Evolutionary conservation across 1,284 basidiomycete species (phyloP).

Genomic region (Microstroma glucosiphilum): DNA sequence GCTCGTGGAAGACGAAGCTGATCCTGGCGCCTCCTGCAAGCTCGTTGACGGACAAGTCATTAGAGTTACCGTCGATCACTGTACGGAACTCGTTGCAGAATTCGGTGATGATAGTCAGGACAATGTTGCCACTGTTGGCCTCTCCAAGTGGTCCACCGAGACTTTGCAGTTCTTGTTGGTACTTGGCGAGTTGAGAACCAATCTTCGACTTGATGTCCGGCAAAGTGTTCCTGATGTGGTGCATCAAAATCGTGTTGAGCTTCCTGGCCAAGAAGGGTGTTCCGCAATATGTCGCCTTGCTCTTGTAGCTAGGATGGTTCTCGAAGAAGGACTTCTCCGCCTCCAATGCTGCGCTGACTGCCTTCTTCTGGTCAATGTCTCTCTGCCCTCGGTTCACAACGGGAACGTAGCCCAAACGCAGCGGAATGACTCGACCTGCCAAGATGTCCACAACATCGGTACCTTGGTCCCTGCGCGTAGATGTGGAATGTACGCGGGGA

Average conservation of each 20-base stretch:
- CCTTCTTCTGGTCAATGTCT: constrained; percentile 80
- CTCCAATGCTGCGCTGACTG: constrained; percentile 78
- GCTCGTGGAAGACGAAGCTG: constrained; percentile 94
- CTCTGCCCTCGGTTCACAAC: constrained; percentile 95
- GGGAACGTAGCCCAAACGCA: constrained; percentile 91
- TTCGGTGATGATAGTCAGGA: constrained; percentile 91
- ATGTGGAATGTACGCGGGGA: constrained; percentile 3
- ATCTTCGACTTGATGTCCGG: constrained; percentile 96
- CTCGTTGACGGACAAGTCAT: constrained; percentile 88
- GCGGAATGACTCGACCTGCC: constrained; percentile 85
- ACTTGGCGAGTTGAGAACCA: constrained; percentile 76
- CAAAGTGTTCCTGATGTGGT: constrained; percentile 89
- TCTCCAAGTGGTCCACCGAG: constrained; percentile 84
- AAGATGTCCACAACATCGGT: constrained; percentile 98
- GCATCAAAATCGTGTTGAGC: constrained; percentile 97
- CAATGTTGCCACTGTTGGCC: constrained; percentile 74
- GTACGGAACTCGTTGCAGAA: constrained; percentile 94
- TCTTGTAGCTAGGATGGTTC: constrained; percentile 81
- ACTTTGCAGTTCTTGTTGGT: constrained; percentile 71
- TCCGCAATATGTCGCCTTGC: constrained; percentile 91
- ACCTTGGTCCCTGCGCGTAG: constrained; percentile 69
- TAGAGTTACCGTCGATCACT: constrained; percentile 92
- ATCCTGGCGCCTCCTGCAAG: constrained; percentile 94
- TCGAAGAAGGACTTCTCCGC: constrained; percentile 88
- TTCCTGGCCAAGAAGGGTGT: constrained; percentile 95